These are phyloP conservation scores for Euphorbia corollata DNA, from an alignment of 441 rosid species.

Conservation along the genomic window DNA sequence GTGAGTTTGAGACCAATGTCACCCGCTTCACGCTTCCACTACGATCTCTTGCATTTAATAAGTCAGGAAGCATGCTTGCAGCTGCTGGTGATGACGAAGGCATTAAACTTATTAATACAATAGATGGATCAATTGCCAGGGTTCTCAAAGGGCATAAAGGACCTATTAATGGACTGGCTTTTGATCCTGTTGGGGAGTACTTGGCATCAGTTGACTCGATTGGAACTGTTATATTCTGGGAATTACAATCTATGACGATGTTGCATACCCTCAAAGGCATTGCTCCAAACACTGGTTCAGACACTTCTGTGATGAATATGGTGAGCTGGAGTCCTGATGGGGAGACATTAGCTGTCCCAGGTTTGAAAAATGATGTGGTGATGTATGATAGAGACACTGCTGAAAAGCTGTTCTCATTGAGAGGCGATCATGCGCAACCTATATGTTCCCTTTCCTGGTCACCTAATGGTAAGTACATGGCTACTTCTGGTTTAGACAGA, in stretches of 20 bases:
- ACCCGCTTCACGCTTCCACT: slow-evolving; percentile 94
- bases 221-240: slow-evolving; percentile 83
- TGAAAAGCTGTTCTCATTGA: slow-evolving; percentile 66
- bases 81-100: slow-evolving; percentile 99
- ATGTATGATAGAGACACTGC: slow-evolving; percentile 92
- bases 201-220: slow-evolving; percentile 74
- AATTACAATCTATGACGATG: slow-evolving; percentile 58
- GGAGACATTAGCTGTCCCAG: slow-evolving; percentile 75
- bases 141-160: slow-evolving; percentile 85
- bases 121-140: slow-evolving; percentile 86
- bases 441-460: slow-evolving; percentile 78
- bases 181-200: slow-evolving; percentile 69
- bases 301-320: slow-evolving; percentile 50
- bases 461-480: slow-evolving; percentile 89
- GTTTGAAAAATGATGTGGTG: slow-evolving; percentile 72
- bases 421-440: slow-evolving; percentile 70
- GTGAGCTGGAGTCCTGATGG: slow-evolving; percentile 96
- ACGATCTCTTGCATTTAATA: slow-evolving; percentile 72
- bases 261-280: slow-evolving; percentile 57
- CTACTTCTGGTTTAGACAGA: slow-evolving; percentile 75
- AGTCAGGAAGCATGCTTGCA: slow-evolving; percentile 80
- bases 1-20: slow-evolving; percentile 82
- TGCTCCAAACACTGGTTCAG: slow-evolving; percentile 59
- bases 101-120: slow-evolving; percentile 75
- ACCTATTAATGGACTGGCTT: slow-evolving; percentile 73